A percentile compares a stretch with the other conserved stretches of the same genome.
phyloP scores from a whole-genome alignment of 768 basidiomycete genomes.

The Hericium alpestre region DNA sequence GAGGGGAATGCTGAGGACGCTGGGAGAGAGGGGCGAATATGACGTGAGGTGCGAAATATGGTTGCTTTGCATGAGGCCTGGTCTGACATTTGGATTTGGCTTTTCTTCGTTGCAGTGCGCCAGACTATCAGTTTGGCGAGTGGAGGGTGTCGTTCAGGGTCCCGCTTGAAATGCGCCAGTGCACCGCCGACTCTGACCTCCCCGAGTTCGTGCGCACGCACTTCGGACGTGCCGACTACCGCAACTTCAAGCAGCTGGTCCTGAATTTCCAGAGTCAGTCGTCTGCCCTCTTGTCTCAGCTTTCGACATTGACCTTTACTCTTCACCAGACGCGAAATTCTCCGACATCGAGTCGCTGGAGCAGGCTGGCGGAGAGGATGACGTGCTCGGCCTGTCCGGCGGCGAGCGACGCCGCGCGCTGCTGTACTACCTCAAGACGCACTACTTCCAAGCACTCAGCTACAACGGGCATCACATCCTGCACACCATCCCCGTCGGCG shows the following conservation, averaged over 20 bases:
- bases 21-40: background rate
- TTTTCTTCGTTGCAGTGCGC: background rate
- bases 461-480: conserved; percentile 16
- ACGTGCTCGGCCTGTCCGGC: conserved; percentile 8
- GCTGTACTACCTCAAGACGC: conserved; percentile 13
- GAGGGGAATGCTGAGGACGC: background rate
- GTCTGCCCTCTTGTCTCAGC: background rate
- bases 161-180: conserved; percentile 14
- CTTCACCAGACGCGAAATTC: background rate
- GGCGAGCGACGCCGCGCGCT: conserved; percentile 12
- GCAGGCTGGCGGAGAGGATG: conserved; percentile 5
- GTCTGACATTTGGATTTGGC: no score
- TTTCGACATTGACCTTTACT: no score
- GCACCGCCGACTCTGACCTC: conserved; percentile 8
- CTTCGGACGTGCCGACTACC: conserved; percentile 6
- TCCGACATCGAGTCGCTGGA: background rate
- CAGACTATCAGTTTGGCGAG: background rate
- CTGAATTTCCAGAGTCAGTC: conserved; percentile 17
- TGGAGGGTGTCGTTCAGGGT: conserved; percentile 22
- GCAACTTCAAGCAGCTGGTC: conserved; percentile 14
- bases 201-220: conserved; percentile 9
- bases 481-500: conserved; percentile 5
- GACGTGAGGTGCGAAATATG: no score
- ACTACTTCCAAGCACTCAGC: conserved; percentile 19
- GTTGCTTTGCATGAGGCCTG: no score